Evolutionary conservation across 2,329 filamentous ascomycete genomes (phyloP), one percentile per base, ranked within the genome.

Genomic region (Epichloe typhina): DNA sequence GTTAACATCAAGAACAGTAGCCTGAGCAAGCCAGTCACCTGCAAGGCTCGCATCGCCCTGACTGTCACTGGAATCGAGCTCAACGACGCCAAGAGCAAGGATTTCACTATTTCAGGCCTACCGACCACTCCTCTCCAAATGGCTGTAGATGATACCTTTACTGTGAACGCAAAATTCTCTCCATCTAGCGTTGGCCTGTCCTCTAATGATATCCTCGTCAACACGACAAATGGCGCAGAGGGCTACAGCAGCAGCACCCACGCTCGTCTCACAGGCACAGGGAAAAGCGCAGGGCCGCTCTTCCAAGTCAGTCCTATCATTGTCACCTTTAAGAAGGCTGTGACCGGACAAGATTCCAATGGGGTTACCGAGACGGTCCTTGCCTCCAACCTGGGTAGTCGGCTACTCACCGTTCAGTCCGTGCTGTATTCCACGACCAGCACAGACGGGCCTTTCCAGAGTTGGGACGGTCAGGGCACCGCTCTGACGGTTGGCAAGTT

Each of bases 331-430:
- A 65, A 68, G 3, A 69, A 72, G 9, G 65, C 76, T 3, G 69
- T 80, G 33, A 66, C 70, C 1, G 74, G 72, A 0, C 59, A 66
- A 0, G 63, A 66, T 3, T 50, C 61, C 5, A 62, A 64, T 2
- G 70, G 66, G 1, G 61, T 67, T 1, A 61, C 65, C 4, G 68
- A 78, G 54, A 70, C 67, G 0, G 61, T 74, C 3, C 61, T 77
- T 0, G 62, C 80, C 39, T 64, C 62, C 53, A 81, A 81, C 54
- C 59, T 69, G 5, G 78, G 78, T 31, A 72, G 73, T 49, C 60
- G 64, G 0, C 50, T 60, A 0, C 64, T 81, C 3, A 69, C 66
- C 0, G 66, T 81, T 4, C 59, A 61, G 0, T 61, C 64, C 13
- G 66, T 79, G 15, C 55, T 65, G 26, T 75, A 71, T 58, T 76